Evolutionary conservation across 306 rosid genomes (phyloP), one percentile per base, ranked within the genome.

Genomic region (Canavalia ensiformis): DNA sequence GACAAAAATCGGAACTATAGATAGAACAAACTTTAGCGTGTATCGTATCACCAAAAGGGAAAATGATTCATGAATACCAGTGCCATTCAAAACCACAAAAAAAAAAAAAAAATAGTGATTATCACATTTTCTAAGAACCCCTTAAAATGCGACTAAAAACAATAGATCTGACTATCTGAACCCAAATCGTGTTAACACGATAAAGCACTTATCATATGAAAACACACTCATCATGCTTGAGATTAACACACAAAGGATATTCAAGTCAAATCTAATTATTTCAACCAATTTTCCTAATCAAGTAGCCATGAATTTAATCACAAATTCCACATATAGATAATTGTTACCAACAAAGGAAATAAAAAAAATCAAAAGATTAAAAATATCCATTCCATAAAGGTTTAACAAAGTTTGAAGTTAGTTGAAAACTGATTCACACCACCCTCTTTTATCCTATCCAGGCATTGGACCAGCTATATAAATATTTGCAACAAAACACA

Each of bases 11-110:
- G 7, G 25, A 37, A 72, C 62, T 37, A 58, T 50, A 55, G 34
- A 77, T 4, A 18, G 12, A 68, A 75, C 64, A 68, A 55, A 33
- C 77, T 49, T 33, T 31, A 35, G 25, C 62, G 84, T 77, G 76
- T 79, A 60, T 79, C 56, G 68, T 47, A 68, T 68, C 47, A 68
- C 71, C 46, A 68, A 74, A 35, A 52, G 34, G 57, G 37, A 1
- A 59, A 72, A 51, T 29, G 7, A 42, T 6, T 44, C 35, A 57
- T 8, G 58, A 44, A 57, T 31, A 59, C 6, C 64, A 59, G 51
- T 25, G 80, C 42, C 31, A 66, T 44, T 52, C n/a, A 63, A 59
- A 79, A 33, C 28, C 64, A 60, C 54, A 77, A 8, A 54, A 49
- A 79, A 31, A 8, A 54, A 49, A 79, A 31, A 52, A 49, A 68